Evolutionary conservation across 2,329 filamentous ascomycete species (phyloP), one percentile per base, ranked within the genome.

Genomic region (Fusarium chuoi): DNA sequence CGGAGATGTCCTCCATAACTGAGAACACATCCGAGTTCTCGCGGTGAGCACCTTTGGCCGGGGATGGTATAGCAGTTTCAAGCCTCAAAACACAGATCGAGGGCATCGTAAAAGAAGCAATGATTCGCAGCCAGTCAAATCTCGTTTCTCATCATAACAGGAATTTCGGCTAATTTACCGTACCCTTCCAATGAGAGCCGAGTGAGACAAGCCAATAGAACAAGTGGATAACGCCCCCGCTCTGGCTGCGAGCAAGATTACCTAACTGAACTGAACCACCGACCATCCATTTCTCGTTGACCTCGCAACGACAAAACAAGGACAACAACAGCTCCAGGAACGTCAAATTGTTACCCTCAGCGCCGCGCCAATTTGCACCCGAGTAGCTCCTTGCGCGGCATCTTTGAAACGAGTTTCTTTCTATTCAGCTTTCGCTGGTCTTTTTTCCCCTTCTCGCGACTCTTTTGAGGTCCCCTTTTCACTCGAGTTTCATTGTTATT

Each of bases 261-360:
- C 73, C 75, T 78, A 80, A 63, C 66, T 45, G 41, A 36, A 45
- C 48, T 45, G 41, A 45, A 45, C 56, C 36, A 67, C 44, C 49
- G 39, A 46, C 52, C 72, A 80, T 78, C 79, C 39, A 65, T 70
- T 79, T 79, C 81, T 63, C 63, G 82, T 84, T 84, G 82, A 82
- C 83, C 83, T 83, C 83, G 83, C 83, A 84, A 84, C 82, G 83
- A 78, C 76, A 82, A 82, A 81, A 82, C 79, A 83, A 83, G 77
- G 78, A 83, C 81, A 83, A 83, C 81, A 83, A 83, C 78, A 75
- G 70, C 69, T 73, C 67, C 74, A 74, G 68, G 66, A 70, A 79
- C 75, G 71, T 75, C 78, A 75, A 63, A 73, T 74, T 73, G 61
- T 66, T 71, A 78, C 75, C 70, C 74, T 75, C 75, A 79, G 71